Base-by-base conservation (phyloP, 768 basidiomycete genomes). In the Lactarius sanguifluus region DNA sequence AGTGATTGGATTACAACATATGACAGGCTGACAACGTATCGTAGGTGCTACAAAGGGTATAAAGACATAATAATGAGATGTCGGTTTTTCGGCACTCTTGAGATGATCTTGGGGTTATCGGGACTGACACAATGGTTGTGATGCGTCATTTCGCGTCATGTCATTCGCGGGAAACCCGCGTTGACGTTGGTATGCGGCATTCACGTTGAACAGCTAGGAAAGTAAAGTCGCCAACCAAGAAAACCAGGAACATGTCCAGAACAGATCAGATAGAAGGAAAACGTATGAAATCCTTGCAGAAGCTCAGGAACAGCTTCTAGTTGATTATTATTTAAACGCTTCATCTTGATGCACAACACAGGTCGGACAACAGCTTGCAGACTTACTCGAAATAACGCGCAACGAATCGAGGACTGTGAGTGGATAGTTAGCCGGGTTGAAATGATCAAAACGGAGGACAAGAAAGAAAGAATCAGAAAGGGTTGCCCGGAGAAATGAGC, bases 241-340 rank as follows among this genome's bases (percentile, higher is more conserved):
- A 23, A 50, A 50, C 45, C 4, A 10, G 47, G 23, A 25, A 30
- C 52, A n/a, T n/a, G 5, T 55, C 45, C 23, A 7, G 28, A 54
- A 43, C 32, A 36, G 57, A 36, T 69, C 68, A 69, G 65, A 83
- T 69, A 68, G 57, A 64, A 47, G 67, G 52, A 57, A 23, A 25
- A n/a, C 10, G 73, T 61, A 68, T 77, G 66, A 76, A 84, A 85
- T 88, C 89, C 83, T 81, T 64, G 86, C 85, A 82, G 73, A 80
- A 81, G 85, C 86, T 91, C 85, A 88, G 85, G 76, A 91, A 91
- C 89, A 91, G 89, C 89, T 89, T 91, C 89, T 91, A 91, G 89
- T 90, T 88, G 88, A 89, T 88, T 79, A 74, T 83, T 78, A 77
- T 80, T 79, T 77, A 71, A 73, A 75, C 67, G 68, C 71, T 65